Conservation (phyloP, 2,329 filamentous ascomycete genomes). For the Incumbomyces delicatus region DNA sequence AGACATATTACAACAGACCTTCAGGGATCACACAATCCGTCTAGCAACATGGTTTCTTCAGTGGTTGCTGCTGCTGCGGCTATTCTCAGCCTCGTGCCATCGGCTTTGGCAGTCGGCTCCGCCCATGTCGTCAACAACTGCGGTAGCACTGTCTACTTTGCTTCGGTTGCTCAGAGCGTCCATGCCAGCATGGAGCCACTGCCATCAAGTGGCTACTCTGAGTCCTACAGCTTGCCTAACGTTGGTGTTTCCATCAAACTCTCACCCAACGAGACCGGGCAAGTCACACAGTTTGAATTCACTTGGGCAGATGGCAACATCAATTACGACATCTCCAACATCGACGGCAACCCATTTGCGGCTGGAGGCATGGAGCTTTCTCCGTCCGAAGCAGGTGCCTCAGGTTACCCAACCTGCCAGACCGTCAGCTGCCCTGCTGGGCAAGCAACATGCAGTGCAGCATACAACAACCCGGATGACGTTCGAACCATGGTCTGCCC, state of each 20-base stretch:
- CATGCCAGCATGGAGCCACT: constrained; percentile 25
- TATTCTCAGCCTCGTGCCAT: constrained; percentile 26
- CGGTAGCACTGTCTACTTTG: constrained; percentile 28
- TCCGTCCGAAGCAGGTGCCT: constrained; percentile 17
- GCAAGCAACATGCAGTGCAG: constrained; percentile 14
- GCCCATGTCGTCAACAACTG: constrained; percentile 33
- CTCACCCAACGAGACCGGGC: constrained; percentile 26
- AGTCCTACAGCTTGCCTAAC: constrained; percentile 27
- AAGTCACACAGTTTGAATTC: constrained; percentile 34
- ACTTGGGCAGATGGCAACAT: constrained; percentile 28
- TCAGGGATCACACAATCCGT: constrained; percentile 10
- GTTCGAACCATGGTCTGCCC: constrained; percentile 20
- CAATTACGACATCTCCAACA: constrained; percentile 35
- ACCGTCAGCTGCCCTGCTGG: constrained; percentile 19
- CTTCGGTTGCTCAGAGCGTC: constrained; percentile 29
- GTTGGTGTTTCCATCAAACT: constrained; percentile 35
- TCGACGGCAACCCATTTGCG: constrained; percentile 34
- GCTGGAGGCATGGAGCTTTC: constrained; percentile 19
- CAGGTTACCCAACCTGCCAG: constrained; percentile 18
- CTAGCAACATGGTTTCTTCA: constrained; percentile 20
- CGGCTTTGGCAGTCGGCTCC: constrained; percentile 27
- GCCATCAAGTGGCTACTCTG: constrained; percentile 26
- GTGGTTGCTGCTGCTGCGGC: constrained; percentile 22
- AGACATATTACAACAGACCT: background rate
- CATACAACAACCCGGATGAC: constrained; percentile 21